Evolutionary conservation across 192 early-diverging fungal species (phyloP), one percentile per base, ranked within the genome.

Genomic region (Diversispora epigaea): DNA sequence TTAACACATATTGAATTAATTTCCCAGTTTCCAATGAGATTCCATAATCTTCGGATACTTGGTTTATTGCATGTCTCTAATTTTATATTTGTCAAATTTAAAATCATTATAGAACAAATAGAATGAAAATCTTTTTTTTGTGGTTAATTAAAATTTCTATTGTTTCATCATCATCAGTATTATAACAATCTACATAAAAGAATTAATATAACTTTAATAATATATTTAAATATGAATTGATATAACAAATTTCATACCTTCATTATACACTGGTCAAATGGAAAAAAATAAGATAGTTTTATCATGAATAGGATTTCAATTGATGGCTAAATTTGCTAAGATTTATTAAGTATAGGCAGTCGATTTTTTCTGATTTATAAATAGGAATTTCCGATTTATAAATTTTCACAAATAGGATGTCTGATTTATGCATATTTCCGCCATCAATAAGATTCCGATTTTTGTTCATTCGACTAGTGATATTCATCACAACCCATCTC

Each of bases 21-120:
- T 62, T 62, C 61, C 22, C 22, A 62, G 41, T 32, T 41, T 7
- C 61, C 61, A 62, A 62, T 62, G 10, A 62, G 41, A 62, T 62
- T 62, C 56, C 56, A 58, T 22, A 58, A 25, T 58, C 56, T 58
- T 58, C 56, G 56, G 8, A n/a, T 22, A 58, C 56, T 58, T 22
- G 56, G 56, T 58, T 58, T 58, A 22, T 58, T 58, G 22, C 22
- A 58, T 9, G 17, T 21, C 22, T 58, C 56, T 6, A n/a, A 21
- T n/a, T 58, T 25, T n/a, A 58, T 2, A 21, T 15, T 58, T 7
- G 5, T 58, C 8, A 21, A 21, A n/a, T 58, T 58, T 58, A 58
- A n/a, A 19, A 3, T 22, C 22, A 25, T 25, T 25, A 58, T 25
- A 22, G 56, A 7, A 58, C 56, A 58, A 58, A 32, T 58, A 58